Percentiles rank a stretch among this genome's conserved stretches.
Conservation (phyloP, 768 basidiomycete genomes). For the Amanita thiersii region DNA sequence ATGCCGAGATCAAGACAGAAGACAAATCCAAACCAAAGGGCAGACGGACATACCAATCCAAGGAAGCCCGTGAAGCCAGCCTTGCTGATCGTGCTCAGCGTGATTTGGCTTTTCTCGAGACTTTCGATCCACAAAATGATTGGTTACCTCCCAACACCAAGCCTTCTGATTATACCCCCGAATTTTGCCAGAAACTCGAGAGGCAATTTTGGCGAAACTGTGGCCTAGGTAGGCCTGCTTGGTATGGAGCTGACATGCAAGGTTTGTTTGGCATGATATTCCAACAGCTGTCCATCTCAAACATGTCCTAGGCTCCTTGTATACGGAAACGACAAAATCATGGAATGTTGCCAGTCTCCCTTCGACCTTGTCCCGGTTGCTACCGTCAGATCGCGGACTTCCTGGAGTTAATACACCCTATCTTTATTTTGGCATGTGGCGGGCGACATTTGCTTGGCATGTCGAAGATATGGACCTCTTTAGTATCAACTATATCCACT, state of each 20-base stretch:
- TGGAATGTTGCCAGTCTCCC: conserved; percentile 97
- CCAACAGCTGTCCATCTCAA: conserved; percentile 2
- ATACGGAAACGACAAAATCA: conserved; percentile 63
- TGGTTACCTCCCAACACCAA: conserved; percentile 79
- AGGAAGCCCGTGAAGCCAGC: conserved; percentile 40
- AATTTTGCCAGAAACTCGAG: conserved; percentile 84
- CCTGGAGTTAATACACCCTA: conserved; percentile 98
- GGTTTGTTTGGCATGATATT: conserved; percentile 37
- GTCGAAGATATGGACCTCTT: conserved; percentile 99
- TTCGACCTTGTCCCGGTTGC: conserved; percentile 75
- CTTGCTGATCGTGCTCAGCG: conserved; percentile 38
- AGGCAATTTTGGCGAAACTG: conserved; percentile 89
- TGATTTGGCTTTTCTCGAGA: conserved; percentile 52
- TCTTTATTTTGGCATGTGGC: conserved; percentile 99
- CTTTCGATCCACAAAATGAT: conserved; percentile 62
- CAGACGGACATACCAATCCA: conserved; percentile 29
- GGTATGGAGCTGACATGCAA: conserved; percentile 96
- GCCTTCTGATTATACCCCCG: conserved; percentile 74
- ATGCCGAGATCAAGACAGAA: conserved; percentile 13
- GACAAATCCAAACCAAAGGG: conserved; percentile 24
- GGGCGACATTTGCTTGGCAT: conserved; percentile 98
- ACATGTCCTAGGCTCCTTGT: conserved; percentile 44
- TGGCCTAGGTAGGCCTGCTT: conserved; percentile 81
- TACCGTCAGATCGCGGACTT: conserved; percentile 60
- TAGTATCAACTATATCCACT: conserved; percentile 98